These are phyloP conservation scores for Stygiomarasmius scandens DNA, from an alignment of 1,284 basidiomycete species.

Conservation along the genomic window DNA sequence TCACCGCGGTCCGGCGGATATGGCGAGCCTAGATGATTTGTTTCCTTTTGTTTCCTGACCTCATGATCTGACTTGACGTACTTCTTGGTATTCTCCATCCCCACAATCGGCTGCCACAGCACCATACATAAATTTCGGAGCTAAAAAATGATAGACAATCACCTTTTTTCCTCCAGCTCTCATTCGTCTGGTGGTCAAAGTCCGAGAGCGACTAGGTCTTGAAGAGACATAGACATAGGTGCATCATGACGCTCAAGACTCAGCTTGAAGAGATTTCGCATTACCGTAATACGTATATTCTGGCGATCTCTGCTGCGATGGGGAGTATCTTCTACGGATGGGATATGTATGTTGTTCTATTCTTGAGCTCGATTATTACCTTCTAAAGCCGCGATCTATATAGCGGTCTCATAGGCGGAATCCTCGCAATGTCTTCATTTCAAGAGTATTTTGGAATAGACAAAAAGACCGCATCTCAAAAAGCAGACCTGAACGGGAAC, in stretches of 20 bases:
- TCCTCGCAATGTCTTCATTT: conserved; percentile 48
- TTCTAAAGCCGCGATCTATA: conserved; percentile 14
- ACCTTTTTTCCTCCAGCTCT: no score
- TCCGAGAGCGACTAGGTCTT: not conserved
- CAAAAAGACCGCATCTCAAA: conserved; percentile 33
- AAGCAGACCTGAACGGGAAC: conserved; percentile 50
- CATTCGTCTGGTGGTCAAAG: no score
- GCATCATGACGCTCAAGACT: conserved; percentile 26
- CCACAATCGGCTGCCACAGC: no score
- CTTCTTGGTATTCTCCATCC: no score
- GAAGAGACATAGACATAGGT: not conserved
- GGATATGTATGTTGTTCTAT: conserved; percentile 38
- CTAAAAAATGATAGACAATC: no score
- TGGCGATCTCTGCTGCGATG: conserved; percentile 47
- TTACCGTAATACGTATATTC: conserved; percentile 47
- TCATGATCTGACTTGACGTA: no score
- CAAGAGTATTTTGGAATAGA: conserved; percentile 48
- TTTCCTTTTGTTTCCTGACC: no score
- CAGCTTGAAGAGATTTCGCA: conserved; percentile 28
- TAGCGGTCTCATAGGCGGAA: conserved; percentile 51
- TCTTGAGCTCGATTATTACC: not conserved
- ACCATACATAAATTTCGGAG: no score
- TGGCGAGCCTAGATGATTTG: no score
- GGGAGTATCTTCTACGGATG: conserved; percentile 50
- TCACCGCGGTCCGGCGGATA: no score